A percentile compares a stretch with the other conserved stretches of the same genome.
phyloP scores from a whole-genome alignment of 495 filamentous ascomycete genomes.

The Lasiosphaeria hispida region DNA sequence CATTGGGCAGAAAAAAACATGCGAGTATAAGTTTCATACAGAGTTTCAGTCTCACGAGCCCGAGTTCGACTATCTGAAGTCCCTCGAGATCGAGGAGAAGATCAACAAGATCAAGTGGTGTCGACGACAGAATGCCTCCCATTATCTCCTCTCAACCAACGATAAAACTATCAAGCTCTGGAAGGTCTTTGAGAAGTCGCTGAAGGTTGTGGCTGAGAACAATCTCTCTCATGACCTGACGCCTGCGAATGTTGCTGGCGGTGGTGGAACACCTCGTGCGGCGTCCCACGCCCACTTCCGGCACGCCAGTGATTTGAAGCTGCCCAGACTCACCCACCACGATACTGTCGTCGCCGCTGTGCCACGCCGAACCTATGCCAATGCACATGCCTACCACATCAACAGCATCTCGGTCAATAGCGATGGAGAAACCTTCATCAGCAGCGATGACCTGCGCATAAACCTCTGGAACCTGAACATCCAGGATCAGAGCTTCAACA shows the following conservation, averaged over 20 bases:
- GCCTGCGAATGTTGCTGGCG: conserved; percentile 70
- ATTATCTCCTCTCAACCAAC: conserved; percentile 97
- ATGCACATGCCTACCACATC: conserved; percentile 98
- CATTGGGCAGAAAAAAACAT: conserved; percentile 88
- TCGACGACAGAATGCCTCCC: conserved; percentile 92
- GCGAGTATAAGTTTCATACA: conserved; percentile 99
- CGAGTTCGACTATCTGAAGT: conserved; percentile 99
- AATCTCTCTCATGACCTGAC: conserved; percentile 94
- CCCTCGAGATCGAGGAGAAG: conserved; percentile 98
- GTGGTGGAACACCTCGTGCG: conserved; percentile 67
- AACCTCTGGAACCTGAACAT: conserved; percentile 99
- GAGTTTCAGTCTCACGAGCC: conserved; percentile 99
- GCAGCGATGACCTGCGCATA: conserved; percentile 94
- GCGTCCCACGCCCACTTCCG: conserved; percentile 72
- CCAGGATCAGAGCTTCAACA: conserved; percentile 99
- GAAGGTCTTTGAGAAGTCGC: conserved; percentile 99
- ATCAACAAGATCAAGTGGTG: conserved; percentile 99
- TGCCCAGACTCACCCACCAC: conserved; percentile 94
- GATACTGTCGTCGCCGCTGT: conserved; percentile 98
- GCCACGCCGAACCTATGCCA: conserved; percentile 91
- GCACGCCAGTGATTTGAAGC: conserved; percentile 76
- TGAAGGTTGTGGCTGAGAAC: conserved; percentile 98
- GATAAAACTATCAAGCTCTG: conserved; percentile 99
- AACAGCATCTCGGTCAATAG: conserved; percentile 99
- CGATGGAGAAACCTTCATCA: conserved; percentile 98